Evolutionary conservation across 2,329 filamentous ascomycete species (phyloP).

Genomic region (Trichocomaceae sp.): DNA sequence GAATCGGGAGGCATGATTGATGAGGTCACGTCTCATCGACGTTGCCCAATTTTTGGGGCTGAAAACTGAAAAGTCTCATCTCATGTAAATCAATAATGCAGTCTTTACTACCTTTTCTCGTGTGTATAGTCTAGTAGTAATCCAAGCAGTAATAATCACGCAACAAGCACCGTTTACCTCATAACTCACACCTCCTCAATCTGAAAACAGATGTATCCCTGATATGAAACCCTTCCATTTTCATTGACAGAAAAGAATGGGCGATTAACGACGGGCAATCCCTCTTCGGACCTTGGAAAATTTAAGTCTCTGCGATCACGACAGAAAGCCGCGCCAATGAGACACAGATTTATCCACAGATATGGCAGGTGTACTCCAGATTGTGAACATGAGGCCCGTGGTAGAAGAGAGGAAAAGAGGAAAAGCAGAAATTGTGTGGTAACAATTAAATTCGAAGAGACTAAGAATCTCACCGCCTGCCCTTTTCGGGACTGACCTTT

Average conservation of each 20-base stretch:
- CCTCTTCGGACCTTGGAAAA: conserved; percentile 34
- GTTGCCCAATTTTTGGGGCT: neutral
- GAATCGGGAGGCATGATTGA: neutral
- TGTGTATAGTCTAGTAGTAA: neutral
- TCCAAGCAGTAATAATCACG: neutral
- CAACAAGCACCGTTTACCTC: neutral
- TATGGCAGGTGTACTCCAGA: conserved; percentile 7
- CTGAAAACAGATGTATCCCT: conserved; percentile 27
- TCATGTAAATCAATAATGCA: neutral
- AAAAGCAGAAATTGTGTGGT: conserved; percentile 6
- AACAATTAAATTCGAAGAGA: conserved; percentile 5
- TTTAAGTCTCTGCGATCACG: conserved; percentile 33
- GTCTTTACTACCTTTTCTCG: neutral
- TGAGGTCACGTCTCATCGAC: neutral
- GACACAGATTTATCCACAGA: conserved; percentile 17
- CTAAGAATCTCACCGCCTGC: conserved; percentile 27
- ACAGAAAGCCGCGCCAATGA: conserved; percentile 43
- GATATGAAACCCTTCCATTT: conserved; percentile 45
- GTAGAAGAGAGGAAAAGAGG: conserved; percentile 17
- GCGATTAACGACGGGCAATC: conserved; percentile 46
- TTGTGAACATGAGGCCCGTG: conserved; percentile 25
- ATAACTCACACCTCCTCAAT: neutral
- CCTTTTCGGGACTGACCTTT: conserved; percentile 24
- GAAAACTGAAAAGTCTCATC: neutral
- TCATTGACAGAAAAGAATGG: conserved; percentile 42